These are phyloP conservation scores for Thalassiosira gravida DNA, from an alignment of 352 stramenopile species.

Conservation along the genomic window DNA sequence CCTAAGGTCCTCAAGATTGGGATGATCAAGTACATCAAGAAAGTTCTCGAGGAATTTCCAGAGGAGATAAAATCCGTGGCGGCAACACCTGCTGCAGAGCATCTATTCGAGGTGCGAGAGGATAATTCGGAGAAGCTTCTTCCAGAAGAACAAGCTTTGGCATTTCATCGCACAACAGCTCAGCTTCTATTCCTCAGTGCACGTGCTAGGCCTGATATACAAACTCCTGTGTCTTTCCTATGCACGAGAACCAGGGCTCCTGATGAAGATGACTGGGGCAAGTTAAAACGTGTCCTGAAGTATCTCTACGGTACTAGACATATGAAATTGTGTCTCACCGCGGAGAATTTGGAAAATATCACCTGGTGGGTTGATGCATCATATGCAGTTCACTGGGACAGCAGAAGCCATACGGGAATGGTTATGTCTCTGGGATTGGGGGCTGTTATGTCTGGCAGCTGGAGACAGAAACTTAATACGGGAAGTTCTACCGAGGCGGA, in stretches of 20 bases:
- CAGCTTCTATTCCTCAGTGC: background rate
- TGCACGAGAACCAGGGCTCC: background rate
- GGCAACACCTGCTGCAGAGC: conserved; percentile 5
- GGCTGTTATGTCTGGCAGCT: background rate
- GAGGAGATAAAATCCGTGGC: background rate
- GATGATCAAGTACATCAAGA: conserved; percentile 28
- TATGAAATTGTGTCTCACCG: conserved; percentile 11
- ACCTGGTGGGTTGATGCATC: conserved; percentile 39
- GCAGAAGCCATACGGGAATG: conserved; percentile 32
- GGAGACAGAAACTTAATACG: conserved; percentile 51
- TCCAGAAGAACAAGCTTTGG: background rate
- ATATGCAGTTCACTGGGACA: conserved; percentile 33
- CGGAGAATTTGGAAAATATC: conserved; percentile 7
- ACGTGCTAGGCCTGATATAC: background rate
- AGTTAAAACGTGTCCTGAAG: background rate
- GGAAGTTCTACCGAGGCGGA: conserved; percentile 33
- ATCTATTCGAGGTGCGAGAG: conserved; percentile 12
- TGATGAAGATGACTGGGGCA: conserved; percentile 18
- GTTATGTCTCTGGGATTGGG: conserved; percentile 43
- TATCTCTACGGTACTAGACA: background rate
- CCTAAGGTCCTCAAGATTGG: conserved; percentile 14
- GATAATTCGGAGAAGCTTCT: background rate
- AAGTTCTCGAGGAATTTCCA: background rate
- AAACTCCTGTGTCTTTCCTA: background rate
- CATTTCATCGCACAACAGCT: background rate